Evolutionary conservation across 306 rosid genomes (phyloP).

Genomic region (Potentilla sterilis): DNA sequence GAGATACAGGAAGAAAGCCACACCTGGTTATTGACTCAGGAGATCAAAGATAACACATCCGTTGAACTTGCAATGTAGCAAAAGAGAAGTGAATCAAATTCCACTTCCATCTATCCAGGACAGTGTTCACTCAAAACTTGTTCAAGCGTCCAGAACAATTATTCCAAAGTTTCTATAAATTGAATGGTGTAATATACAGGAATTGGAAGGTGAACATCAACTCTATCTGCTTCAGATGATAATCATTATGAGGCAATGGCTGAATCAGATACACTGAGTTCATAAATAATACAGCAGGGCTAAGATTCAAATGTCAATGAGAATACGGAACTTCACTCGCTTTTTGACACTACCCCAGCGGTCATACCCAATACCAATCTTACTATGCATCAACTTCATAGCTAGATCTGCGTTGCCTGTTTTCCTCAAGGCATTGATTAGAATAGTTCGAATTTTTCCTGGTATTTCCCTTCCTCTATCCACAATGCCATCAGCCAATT

Average conservation of each 20-base stretch:
- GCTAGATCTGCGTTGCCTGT: conserved; percentile 80
- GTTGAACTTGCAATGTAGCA: neutral
- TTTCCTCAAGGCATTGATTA: conserved; percentile 83
- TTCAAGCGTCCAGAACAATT: neutral
- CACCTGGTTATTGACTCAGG: conserved; percentile 5
- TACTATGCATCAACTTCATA: conserved; percentile 83
- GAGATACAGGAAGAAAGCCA: conserved; percentile 4
- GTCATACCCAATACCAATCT: conserved; percentile 89
- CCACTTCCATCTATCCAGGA: neutral
- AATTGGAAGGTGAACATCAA: conserved; percentile 1
- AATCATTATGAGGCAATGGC: neutral
- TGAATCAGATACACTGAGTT: neutral
- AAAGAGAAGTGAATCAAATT: neutral
- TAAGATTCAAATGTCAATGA: conserved; percentile 32
- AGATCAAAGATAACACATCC: neutral
- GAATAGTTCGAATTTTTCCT: conserved; percentile 61
- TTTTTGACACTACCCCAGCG: conserved; percentile 67
- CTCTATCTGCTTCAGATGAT: neutral
- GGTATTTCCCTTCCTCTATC: conserved; percentile 90
- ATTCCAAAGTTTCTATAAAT: conserved; percentile 11
- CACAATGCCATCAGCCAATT: conserved; percentile 88
- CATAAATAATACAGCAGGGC: neutral
- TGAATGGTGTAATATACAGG: conserved; percentile 7
- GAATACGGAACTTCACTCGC: conserved; percentile 76
- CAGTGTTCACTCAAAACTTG: neutral